Conservation (phyloP, 2,329 filamentous ascomycete genomes). For the Furcasterigmium furcatum region DNA sequence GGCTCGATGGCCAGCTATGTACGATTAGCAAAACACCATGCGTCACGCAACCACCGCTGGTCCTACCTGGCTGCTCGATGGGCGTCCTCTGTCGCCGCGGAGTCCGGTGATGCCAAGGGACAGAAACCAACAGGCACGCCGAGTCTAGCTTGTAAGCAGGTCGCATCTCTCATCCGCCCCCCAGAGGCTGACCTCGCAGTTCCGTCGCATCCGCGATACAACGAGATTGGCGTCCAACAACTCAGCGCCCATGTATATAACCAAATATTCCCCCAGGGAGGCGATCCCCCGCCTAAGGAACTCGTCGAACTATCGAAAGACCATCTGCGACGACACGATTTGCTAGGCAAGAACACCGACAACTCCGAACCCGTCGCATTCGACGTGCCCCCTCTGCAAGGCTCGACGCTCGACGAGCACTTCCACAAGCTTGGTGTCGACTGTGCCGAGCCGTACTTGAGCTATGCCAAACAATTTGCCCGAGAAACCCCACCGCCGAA, state of each 20-base stretch:
- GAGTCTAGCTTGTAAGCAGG: conserved; percentile 40
- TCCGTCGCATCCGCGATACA: conserved; percentile 66
- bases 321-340: conserved; percentile 79
- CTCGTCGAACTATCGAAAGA: conserved; percentile 78
- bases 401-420: conserved; percentile 84
- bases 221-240: conserved; percentile 93
- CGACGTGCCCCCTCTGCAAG: conserved; percentile 77
- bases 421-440: conserved; percentile 87
- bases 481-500: conserved; percentile 54
- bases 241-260: conserved; percentile 78
- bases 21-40: conserved; percentile 46
- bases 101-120: conserved; percentile 7
- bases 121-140: conserved; percentile 9
- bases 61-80: conserved; percentile 37
- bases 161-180: not conserved
- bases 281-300: conserved; percentile 58
- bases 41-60: conserved; percentile 32
- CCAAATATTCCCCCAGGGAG: conserved; percentile 71
- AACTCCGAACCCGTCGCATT: conserved; percentile 74
- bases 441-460: conserved; percentile 80
- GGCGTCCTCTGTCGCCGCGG: conserved; percentile 32
- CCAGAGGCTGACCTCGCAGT: conserved; percentile 26
- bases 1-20: conserved; percentile 43
- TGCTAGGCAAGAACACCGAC: conserved; percentile 88
- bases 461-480: conserved; percentile 71